Evolutionary conservation across 345 rosid genomes (phyloP).

Genomic region (Citrus australasica): DNA sequence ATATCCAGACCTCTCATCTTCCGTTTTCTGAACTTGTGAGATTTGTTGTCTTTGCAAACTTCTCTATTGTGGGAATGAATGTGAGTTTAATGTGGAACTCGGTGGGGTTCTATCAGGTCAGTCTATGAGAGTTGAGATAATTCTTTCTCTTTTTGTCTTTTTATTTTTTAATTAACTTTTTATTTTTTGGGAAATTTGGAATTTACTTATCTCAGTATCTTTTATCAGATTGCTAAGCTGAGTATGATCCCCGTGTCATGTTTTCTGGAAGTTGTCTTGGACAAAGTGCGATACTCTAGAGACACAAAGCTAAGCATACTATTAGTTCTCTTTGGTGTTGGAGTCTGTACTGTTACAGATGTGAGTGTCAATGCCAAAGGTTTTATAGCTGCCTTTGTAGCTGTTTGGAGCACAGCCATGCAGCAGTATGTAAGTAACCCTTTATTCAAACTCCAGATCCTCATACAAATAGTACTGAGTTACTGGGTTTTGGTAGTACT

Average conservation of each 20-base stretch:
- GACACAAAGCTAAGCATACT: constrained; percentile 95
- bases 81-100: constrained; percentile 99
- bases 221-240: constrained; percentile 86
- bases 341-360: constrained; percentile 97
- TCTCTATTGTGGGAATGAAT: constrained; percentile 98
- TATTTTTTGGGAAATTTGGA: constrained; percentile 11
- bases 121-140: not conserved
- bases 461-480: not conserved
- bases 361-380: constrained; percentile 95
- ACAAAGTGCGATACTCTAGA: constrained; percentile 88
- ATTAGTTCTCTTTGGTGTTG: constrained; percentile 93
- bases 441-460: not conserved
- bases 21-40: constrained; percentile 73
- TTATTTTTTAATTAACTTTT: not conserved
- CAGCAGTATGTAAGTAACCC: constrained; percentile 87
- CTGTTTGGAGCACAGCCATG: constrained; percentile 96
- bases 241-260: constrained; percentile 99
- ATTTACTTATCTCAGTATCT: constrained; percentile 1
- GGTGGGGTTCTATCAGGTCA: constrained; percentile 99
- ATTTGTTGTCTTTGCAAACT: constrained; percentile 90
- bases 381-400: constrained; percentile 83
- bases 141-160: not conserved
- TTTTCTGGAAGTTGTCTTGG: constrained; percentile 87
- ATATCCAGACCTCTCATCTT: constrained; percentile 75
- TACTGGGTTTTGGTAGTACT: not conserved